Base-by-base conservation (phyloP, 2,329 filamentous ascomycete genomes). In the Xylaria sp. region DNA sequence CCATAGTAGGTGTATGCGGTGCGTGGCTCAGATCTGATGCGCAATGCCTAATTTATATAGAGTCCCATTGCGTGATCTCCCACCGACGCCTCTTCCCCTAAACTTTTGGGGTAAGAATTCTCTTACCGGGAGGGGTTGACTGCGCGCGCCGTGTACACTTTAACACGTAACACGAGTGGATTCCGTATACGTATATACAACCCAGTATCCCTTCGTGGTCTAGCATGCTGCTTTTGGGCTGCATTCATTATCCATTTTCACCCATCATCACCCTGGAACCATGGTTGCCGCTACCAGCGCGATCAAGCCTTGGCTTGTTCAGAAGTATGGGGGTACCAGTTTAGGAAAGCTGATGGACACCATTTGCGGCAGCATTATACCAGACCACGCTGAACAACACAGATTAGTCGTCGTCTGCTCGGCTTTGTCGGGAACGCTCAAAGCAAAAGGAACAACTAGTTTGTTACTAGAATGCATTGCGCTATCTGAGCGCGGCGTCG, bases 291-390 rank as follows among this genome's bases (percentile, higher is more conserved):
- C 62, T 8, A 64, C 57, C 33, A 64, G 52, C n/a, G 50, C 52
- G 37, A 53, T 55, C 42, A 72, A 65, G 66, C 71, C 70, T 33
- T 87, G 84, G 84, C 80, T 86, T 4, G 84, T 87, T 52, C 84
- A 87, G 70, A 87, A 87, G 78, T 87, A 86, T 72, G 85, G 85
- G 35, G 85, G 85, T 12, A 87, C 85, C 38, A 85, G 82, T 67
- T 78, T 87, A 35, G 85, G 85, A 63, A 87, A 87, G 71, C 81
- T 85, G 64, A 77, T 83, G 61, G 78, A 80, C 67, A 83, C 83
- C 71, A 83, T 87, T 46, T 68, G 68, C 64, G 52, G 61, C 57
- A 61, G n/a, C 56, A 76, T 71, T 52, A 73, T 72, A 7, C 71
- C 70, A 2, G 67, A 65, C 54, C 76, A 72, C 40, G 69, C 81